These are phyloP conservation scores for Trichosporon asahii DNA, from an alignment of 1,284 basidiomycete species.

Conservation along the genomic window DNA sequence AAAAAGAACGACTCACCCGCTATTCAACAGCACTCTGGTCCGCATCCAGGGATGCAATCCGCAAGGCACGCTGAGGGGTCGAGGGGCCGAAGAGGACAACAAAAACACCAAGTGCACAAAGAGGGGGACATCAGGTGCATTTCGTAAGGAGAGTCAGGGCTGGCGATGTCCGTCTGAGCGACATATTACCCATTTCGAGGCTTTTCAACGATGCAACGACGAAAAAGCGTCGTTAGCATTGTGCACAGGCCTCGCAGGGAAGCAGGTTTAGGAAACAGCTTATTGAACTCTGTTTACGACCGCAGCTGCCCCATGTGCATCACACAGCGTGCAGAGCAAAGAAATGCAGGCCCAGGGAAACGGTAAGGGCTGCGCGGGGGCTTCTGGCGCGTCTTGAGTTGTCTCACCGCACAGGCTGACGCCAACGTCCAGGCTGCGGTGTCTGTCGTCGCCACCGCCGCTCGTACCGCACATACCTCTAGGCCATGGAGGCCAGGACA, in stretches of 20 bases:
- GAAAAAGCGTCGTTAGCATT: not conserved
- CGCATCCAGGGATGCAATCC: not conserved
- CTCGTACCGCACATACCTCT: not conserved
- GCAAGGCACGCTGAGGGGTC: too few relatives aligned
- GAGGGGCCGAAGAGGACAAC: too few relatives aligned
- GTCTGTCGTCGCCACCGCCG: not conserved
- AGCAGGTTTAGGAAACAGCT: not conserved
- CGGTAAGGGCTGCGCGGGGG: not conserved
- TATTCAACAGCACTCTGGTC: not conserved
- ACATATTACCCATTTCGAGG: not conserved
- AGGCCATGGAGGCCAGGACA: too few relatives aligned
- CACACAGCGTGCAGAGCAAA: not conserved
- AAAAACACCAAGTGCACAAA: too few relatives aligned
- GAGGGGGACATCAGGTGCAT: too few relatives aligned
- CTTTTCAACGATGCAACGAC: too few relatives aligned
- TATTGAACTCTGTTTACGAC: conserved; percentile 1
- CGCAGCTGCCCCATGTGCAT: not conserved
- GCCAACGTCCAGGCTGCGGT: too few relatives aligned
- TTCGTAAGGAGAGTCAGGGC: not conserved
- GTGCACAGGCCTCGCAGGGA: not conserved
- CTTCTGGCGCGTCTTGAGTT: not conserved
- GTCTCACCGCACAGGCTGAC: too few relatives aligned
- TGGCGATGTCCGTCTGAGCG: not conserved
- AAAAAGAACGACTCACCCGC: not conserved
- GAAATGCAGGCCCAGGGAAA: not conserved